Conservation (phyloP, 257 asterid species). For the Gentiana macrophylla region DNA sequence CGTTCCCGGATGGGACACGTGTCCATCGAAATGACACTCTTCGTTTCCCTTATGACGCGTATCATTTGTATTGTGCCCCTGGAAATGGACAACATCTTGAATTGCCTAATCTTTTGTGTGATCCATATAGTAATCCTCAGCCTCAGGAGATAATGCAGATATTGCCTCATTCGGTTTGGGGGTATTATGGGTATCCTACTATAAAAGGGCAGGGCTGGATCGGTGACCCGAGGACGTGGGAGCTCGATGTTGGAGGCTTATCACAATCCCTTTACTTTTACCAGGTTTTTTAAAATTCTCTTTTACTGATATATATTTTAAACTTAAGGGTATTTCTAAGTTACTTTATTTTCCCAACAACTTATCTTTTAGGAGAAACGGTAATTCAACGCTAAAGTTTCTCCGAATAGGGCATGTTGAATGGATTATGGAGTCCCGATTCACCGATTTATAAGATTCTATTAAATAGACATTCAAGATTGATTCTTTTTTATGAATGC, state of each 20-base stretch:
- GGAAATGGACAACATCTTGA: slow-evolving; percentile 44
- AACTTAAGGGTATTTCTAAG: neutral
- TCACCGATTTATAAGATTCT: no score
- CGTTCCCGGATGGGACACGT: slow-evolving; percentile 49
- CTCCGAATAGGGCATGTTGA: no score
- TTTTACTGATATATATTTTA: neutral
- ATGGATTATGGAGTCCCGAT: no score
- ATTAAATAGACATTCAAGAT: neutral
- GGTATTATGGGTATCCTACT: slow-evolving; percentile 64
- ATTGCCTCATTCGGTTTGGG: slow-evolving; percentile 84
- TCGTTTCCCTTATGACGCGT: slow-evolving; percentile 56
- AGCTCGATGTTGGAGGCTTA: slow-evolving; percentile 54
- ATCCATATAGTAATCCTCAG: slow-evolving; percentile 76
- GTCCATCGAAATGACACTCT: slow-evolving; percentile 40
- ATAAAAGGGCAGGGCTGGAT: slow-evolving; percentile 70
- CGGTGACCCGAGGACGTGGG: slow-evolving; percentile 65
- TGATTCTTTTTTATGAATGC: neutral
- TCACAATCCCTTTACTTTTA: slow-evolving; percentile 52
- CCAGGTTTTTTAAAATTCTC: slow-evolving; percentile 25
- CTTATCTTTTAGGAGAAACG: no score
- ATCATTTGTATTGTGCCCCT: slow-evolving; percentile 63
- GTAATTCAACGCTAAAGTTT: no score
- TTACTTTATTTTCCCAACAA: no score
- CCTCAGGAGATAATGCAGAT: slow-evolving; percentile 80
- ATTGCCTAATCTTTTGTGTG: slow-evolving; percentile 44